These are phyloP conservation scores for Calocybe gangraenosa DNA, from an alignment of 768 basidiomycete genomes.

Conservation along the genomic window DNA sequence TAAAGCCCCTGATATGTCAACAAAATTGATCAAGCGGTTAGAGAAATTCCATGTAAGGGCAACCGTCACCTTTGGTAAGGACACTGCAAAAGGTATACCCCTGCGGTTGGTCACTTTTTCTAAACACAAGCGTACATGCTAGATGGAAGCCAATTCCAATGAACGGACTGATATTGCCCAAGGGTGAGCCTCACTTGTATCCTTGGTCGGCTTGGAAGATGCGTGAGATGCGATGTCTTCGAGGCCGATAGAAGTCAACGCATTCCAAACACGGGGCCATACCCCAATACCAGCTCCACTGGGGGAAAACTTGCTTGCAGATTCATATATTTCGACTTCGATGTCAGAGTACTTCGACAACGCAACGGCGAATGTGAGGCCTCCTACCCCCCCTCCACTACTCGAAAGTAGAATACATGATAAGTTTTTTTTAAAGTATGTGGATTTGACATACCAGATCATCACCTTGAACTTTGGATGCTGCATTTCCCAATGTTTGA, in stretches of 20 bases:
- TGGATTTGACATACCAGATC: conserved; percentile 7
- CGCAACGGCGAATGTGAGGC: conserved; percentile 16
- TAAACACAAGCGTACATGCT: conserved; percentile 24
- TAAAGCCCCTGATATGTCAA: conserved; percentile 17
- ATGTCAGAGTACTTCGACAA: conserved; percentile 11
- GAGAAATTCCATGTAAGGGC: background rate
- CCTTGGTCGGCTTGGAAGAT: conserved; percentile 20
- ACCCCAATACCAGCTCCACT: conserved; percentile 18
- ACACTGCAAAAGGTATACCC: conserved; percentile 24
- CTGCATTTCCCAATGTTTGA: too few relatives aligned
- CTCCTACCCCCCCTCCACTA: conserved; percentile 18
- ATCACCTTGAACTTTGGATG: conserved; percentile 8
- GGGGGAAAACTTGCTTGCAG: conserved; percentile 13
- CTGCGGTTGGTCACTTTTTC: conserved; percentile 29
- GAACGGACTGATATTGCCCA: background rate
- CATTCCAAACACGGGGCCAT: conserved; percentile 31
- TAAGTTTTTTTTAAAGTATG: too few relatives aligned
- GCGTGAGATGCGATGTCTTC: conserved; percentile 23
- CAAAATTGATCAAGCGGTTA: conserved; percentile 4
- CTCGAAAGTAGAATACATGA: too few relatives aligned
- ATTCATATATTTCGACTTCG: conserved; percentile 15
- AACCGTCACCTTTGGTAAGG: conserved; percentile 21
- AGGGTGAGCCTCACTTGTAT: conserved; percentile 16
- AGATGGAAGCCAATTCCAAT: background rate
- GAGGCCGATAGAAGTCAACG: conserved; percentile 34